Conservation (phyloP, 129 eudicot species). For the Tanacetum coccineum region DNA sequence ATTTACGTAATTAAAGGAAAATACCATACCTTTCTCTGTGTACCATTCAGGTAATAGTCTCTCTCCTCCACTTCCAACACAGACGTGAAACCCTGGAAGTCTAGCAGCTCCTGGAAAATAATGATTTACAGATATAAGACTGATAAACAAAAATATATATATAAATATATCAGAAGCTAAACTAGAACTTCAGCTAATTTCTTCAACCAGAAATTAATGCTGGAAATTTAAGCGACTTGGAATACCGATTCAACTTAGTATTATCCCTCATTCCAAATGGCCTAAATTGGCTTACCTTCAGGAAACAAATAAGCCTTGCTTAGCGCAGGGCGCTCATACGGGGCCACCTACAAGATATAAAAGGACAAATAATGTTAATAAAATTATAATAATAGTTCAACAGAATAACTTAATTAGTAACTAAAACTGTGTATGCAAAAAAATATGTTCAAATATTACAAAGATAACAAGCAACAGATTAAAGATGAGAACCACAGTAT, state of each 20-base stretch:
- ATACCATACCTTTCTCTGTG: slow-evolving; percentile 66
- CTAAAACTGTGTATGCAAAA: not conserved
- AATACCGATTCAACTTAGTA: too few relatives aligned
- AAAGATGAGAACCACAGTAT: too few relatives aligned
- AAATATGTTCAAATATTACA: slow-evolving; percentile 1
- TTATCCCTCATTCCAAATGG: not conserved
- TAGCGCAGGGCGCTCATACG: slow-evolving; percentile 99
- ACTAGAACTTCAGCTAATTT: too few relatives aligned
- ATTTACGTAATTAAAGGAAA: not conserved
- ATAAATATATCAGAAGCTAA: too few relatives aligned
- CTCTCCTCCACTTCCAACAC: slow-evolving; percentile 99
- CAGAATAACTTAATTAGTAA: not conserved
- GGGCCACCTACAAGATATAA: slow-evolving; percentile 77
- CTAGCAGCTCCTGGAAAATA: slow-evolving; percentile 73
- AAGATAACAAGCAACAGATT: slow-evolving; percentile 8
- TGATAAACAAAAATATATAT: too few relatives aligned
- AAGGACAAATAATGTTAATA: slow-evolving; percentile 14
- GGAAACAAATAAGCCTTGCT: slow-evolving; percentile 96
- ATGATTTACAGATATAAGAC: not conserved
- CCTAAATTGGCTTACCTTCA: slow-evolving; percentile 49
- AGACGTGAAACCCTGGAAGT: slow-evolving; percentile 92
- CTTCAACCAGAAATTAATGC: too few relatives aligned
- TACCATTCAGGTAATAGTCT: slow-evolving; percentile 93
- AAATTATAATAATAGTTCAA: slow-evolving; percentile 4
- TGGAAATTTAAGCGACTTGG: too few relatives aligned